Base-by-base conservation (phyloP, 345 rosid genomes). In the Adansonia digitata region DNA sequence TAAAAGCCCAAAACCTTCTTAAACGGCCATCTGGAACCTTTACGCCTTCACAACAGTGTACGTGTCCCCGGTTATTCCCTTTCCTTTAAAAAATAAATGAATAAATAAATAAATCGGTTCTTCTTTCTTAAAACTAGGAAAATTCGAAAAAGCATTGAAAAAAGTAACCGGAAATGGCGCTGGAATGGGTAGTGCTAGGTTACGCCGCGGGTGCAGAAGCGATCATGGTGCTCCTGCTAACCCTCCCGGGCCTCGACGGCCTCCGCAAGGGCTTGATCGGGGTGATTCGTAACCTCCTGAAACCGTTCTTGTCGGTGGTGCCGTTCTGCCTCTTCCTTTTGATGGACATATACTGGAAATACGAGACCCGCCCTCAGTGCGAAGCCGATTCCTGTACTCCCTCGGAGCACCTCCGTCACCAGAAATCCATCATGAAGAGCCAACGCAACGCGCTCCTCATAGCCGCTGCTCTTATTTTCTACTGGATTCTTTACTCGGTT, bases 151-250 rank as follows among this genome's bases (percentile, higher is more conserved):
- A 24, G 34, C 43, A 1, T 10, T 3, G 29, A 13, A 71, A 72
- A 8, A 15, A 3, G 22, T 2, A 15, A 20, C 1, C 18, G 9
- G 22, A 14, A 51, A 90, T 92, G 97, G 97, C 97, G 51, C 85
- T 93, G 13, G 98, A 93, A 78, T 93, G 98, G 98, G 93, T 93
- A n/a, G 92, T 91, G 48, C 83, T 91, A 26, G 93, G 93, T 15
- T 93, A 93, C 78, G 91, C 97, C 1, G 97, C 97, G 18, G 94
- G 83, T 12, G 98, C 98, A 2, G 98, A 93, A 82, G 97, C 97
- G 42, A 85, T 93, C 72, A 91, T 93, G 98, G 86, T 91, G 55
- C 84, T 93, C 56, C 89, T 93, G 35, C 81, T 93, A 52, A 93
- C 98, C 1, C 48, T 93, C 59, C 98, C 98, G 6, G 98, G 98